Evolutionary conservation across 129 eudicot genomes (phyloP), one percentile per base, ranked within the genome.

Genomic region (Silybum marianum): DNA sequence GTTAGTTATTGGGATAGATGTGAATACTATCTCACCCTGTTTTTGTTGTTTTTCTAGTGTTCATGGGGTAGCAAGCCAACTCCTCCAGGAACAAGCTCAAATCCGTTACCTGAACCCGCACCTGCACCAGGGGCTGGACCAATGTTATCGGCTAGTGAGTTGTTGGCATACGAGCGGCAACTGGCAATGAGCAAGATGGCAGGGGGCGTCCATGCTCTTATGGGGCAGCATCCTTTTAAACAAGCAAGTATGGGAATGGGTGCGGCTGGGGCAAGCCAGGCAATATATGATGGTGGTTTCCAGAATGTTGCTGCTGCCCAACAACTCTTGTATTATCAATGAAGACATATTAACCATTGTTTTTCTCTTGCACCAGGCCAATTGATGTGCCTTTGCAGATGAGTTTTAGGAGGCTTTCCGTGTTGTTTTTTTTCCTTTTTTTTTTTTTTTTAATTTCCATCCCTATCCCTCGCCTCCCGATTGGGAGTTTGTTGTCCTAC

Each of bases 61-160:
- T 94, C 93, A 12, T 94, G 98, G 97, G 98, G 96, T 60, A 94
- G 90, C 90, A 94, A 94, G 85, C 98, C 97, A 16, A 91, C 98
- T 23, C 97, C 97, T 4, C 89, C 93, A 7, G 97, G 98, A 66
- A 90, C 93, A 77, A 83, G 79, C 86, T 94, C 97, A 83, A 94
- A 90, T 58, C 97, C 98, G 1, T 96, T 91, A 74, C 97, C 88
- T 0, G 93, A 92, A 14, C 98, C 98, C 1, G 98, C 90, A 19
- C 76, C 83, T 7, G 83, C 90, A 38, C 85, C 90, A n/a, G 66
- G 23, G 66, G 87, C 95, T 8, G 89, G 89, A 38, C 85, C 90
- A 11, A 38, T 91, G 86, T 73, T 90, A 78, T 88, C 93, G 5
- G 89, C 97, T 0, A 73, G 90, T 81, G 94, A 91, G 68, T 85